Base-by-base conservation (phyloP, 2,329 filamentous ascomycete species). In the Chalaropsis ovoidea region DNA sequence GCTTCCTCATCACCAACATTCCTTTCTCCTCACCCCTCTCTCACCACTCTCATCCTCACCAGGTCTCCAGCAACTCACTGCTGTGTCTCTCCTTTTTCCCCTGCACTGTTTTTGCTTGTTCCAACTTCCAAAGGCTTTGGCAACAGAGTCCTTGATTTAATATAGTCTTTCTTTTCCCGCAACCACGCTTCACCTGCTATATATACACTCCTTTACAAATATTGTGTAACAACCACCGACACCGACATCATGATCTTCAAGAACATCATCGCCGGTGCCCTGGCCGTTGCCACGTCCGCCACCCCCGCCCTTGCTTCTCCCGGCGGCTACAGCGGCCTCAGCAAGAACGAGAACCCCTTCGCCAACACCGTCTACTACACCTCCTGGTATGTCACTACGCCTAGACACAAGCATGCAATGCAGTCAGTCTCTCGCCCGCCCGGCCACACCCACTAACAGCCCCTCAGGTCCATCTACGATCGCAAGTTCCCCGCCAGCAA, bases 401-500 rank as follows among this genome's bases (percentile, higher is more conserved):
- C 19, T 67, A 71, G 62, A 69, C 27, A 10, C 1, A 11, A 7
- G 1, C 27, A 1, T 22, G 19, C 19, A 24, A 31, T 3, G 31
- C 2, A 24, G n/a, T n/a, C n/a, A n/a, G n/a, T n/a, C n/a, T n/a
- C n/a, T n/a, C n/a, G n/a, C n/a, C n/a, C n/a, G n/a, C n/a, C n/a
- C n/a, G n/a, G n/a, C n/a, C 31, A 31, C 31, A 31, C 2, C 2
- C 31, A 31, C 2, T 3, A 31, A 31, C 2, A 31, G 31, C 31
- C 31, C 31, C 31, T 31, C 31, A 67, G 80, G 87, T 86, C 83
- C 52, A 89, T 91, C 65, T 94, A 95, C 72, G 87, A 77, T 27
- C 82, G 90, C 63, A 83, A 88, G 70, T 90, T 87, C 73, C 81
- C 88, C 65, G 87, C 89, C 0, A 81, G 86, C 63, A 79, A 90